Evolutionary conservation across 441 rosid species (phyloP), one percentile per base, ranked within the genome.

Genomic region (Kokia cookei): DNA sequence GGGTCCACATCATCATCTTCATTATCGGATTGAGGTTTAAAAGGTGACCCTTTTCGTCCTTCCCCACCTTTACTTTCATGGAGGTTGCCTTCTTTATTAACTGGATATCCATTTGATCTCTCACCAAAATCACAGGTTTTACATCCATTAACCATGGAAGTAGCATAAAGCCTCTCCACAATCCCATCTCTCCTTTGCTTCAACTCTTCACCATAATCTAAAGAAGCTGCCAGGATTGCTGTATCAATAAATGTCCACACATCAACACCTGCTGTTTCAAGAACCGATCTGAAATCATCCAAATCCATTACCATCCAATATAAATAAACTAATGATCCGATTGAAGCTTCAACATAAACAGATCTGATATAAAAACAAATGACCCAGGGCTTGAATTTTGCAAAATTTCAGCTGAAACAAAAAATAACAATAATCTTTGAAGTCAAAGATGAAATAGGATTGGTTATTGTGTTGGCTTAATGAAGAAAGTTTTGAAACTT

Each of bases 181-280:
- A 89, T 88, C 64, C 80, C 80, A 75, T 87, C 91, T 71, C 93
- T 83, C 78, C 84, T 79, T 7, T 75, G 71, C 87, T 82, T 90
- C 83, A 90, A 53, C 73, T 90, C 93, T n/a, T 73, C 29, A 13
- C 82, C 83, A 47, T 72, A 73, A 79, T 90, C 92, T 79, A 80
- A 59, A 26, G 90, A 79, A 2, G 91, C 94, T 70, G 88, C 87
- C 63, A 79, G n/a, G 73, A 90, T 85, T 73, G 90, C 91, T n/a
- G 91, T 80, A 72, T 90, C 91, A 42, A 90, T 85, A n/a, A 90
- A 86, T 22, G 82, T 80, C 93, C 93, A 90, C 12, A 90, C 89
- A 69, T 90, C 95, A 35, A 88, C 91, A 7, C 87, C 90, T 0
- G 87, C 83, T 58, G 83, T 82, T 26, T 87, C 87, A n/a, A 88